phyloP scores from a whole-genome alignment of 257 asterid species.

The Lycium ferocissimum region DNA sequence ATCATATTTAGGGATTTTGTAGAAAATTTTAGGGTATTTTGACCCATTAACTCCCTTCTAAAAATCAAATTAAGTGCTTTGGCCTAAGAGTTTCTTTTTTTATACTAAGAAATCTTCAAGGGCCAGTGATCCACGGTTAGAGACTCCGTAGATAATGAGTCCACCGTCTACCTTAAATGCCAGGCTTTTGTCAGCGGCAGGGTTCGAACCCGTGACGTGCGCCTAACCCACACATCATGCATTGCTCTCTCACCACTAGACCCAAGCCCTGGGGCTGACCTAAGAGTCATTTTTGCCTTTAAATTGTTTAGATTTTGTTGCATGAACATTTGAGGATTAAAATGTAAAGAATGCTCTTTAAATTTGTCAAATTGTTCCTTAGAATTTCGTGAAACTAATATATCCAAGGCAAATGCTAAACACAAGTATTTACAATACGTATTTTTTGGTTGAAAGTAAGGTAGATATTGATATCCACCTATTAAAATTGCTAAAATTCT shows the following conservation, averaged over 20 bases:
- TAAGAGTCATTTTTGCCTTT: neutral
- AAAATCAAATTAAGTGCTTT: neutral
- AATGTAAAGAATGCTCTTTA: neutral
- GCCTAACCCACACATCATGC: neutral
- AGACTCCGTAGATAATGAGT: neutral
- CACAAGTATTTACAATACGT: neutral
- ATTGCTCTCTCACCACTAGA: neutral
- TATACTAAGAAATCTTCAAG: neutral
- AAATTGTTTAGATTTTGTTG: constrained; percentile 2
- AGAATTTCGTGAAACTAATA: neutral
- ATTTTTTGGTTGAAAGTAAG: constrained; percentile 12
- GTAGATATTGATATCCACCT: neutral
- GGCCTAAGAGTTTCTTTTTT: neutral
- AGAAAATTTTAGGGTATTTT: too few relatives aligned
- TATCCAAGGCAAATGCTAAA: constrained; percentile 8
- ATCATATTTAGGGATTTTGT: too few relatives aligned
- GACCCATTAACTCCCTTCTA: too few relatives aligned
- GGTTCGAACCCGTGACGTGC: neutral
- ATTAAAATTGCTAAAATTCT: neutral
- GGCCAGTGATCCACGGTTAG: neutral
- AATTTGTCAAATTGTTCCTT: neutral
- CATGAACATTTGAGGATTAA: neutral
- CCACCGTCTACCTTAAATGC: neutral
- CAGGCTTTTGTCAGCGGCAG: neutral
- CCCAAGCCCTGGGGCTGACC: neutral